Base-by-base conservation (phyloP, 2,329 filamentous ascomycete species). In the Niveomyces coronatus region DNA sequence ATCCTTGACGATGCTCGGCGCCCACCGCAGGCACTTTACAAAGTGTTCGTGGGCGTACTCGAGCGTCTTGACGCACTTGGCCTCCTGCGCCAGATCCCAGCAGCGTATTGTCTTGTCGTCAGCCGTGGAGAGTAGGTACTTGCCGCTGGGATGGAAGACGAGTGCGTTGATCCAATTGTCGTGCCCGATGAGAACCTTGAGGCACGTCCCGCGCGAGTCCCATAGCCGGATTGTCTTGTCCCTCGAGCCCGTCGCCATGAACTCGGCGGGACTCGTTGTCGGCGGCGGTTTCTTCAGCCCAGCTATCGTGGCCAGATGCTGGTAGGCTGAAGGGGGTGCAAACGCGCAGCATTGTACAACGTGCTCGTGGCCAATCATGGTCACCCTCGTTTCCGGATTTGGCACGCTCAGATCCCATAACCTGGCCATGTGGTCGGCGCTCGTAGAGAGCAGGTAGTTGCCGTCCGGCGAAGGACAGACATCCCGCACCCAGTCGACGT, bases 101-200 rank as follows among this genome's bases (percentile, higher is more conserved):
- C 88, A 95, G 39, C 88, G 73, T 43, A 96, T 70, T 4, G 85
- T 88, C 64, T 91, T 94, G 63, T 96, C 89, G 56, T 96, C 89
- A 13, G 82, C 75, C 15, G 83, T 85, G 6, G 82, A 88, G 5
- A 96, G 63, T 2, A 96, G 70, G 52, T 91, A 95, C 60, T 89
- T 93, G 30, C 89, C 89, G 8, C 85, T 84, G 0, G 89, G 89
- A 52, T 95, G 89, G 57, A 94, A 96, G 9, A 86, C 78, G 5
- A 95, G 61, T 1, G 74, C 82, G 22, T 86, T 78, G 8, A 96
- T 77, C 89, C 89, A 96, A 56, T 95, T 95, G 57, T 95, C 88
- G 55, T 95, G 89, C 2, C 89, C 89, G 1, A 78, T 64, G 2
- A 96, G 67, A 0, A 83, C 91, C 57, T 86, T 89, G 54, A 95